Conservation (phyloP, 2,329 filamentous ascomycete species). For the Colletotrichum cordylinicola region DNA sequence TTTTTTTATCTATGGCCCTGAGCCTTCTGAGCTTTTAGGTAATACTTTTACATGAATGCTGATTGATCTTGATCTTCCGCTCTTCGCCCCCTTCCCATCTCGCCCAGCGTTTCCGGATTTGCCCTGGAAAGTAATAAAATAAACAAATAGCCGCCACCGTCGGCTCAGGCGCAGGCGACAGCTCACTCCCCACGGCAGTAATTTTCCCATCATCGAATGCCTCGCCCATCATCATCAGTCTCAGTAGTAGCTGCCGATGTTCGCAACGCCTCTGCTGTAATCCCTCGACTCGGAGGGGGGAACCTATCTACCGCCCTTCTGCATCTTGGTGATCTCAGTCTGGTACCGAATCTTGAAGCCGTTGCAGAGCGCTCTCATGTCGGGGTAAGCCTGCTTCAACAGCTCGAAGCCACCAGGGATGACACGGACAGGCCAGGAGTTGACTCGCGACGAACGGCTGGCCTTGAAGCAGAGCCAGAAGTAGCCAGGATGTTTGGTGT, state of each 20-base stretch:
- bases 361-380: conserved; percentile 95
- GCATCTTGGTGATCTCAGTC: conserved; percentile 69
- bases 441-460: conserved; percentile 73
- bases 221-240: background rate
- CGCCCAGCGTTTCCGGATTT: background rate
- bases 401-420: conserved; percentile 94
- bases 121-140: background rate
- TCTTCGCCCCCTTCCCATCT: background rate
- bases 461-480: conserved; percentile 98
- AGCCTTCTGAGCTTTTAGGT: background rate
- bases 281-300: background rate
- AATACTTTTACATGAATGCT: background rate
- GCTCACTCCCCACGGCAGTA: background rate
- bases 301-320: conserved; percentile 26
- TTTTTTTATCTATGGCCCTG: background rate
- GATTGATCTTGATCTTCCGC: background rate
- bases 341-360: conserved; percentile 89
- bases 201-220: background rate
- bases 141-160: background rate
- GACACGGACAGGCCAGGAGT: conserved; percentile 85
- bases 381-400: conserved; percentile 86
- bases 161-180: background rate
- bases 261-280: background rate
- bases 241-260: background rate
- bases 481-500: conserved; percentile 89